These are phyloP conservation scores for Eruca vesicaria DNA, from an alignment of 441 rosid genomes.

Conservation along the genomic window DNA sequence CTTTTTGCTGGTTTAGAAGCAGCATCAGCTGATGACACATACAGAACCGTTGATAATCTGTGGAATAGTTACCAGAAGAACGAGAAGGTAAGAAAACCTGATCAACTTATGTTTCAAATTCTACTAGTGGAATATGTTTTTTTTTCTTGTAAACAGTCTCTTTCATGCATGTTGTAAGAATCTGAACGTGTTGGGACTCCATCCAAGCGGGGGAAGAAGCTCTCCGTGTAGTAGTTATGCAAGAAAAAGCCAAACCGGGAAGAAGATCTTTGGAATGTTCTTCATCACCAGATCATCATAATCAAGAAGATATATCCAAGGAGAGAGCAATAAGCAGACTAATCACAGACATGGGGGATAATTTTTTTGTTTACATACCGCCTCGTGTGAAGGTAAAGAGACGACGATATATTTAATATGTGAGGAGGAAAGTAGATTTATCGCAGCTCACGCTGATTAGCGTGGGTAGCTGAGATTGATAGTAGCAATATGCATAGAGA, in stretches of 20 bases:
- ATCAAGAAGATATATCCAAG: too few relatives aligned
- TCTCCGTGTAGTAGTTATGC: conserved; percentile 6
- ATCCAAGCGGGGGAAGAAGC: conserved; percentile 10
- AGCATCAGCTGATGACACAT: conserved; percentile 45
- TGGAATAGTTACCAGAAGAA: conserved; percentile 50
- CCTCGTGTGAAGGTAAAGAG: conserved; percentile 63
- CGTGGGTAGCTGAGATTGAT: conserved; percentile 59
- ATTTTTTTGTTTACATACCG: too few relatives aligned
- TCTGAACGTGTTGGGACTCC: background rate
- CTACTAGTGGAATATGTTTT: background rate
- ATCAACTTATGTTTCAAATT: background rate
- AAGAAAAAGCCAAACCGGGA: background rate
- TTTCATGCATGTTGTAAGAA: background rate
- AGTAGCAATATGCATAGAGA: conserved; percentile 51
- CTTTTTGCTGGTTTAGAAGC: conserved; percentile 66
- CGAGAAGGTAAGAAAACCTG: conserved; percentile 39
- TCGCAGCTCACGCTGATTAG: conserved; percentile 77
- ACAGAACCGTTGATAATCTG: conserved; percentile 47
- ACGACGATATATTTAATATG: conserved; percentile 15
- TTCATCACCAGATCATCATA: too few relatives aligned
- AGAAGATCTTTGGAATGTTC: too few relatives aligned
- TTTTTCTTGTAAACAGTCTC: background rate
- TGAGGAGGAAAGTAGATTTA: conserved; percentile 50
- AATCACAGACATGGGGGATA: too few relatives aligned
- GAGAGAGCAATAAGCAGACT: too few relatives aligned